These are phyloP conservation scores for Chaetomiaceae sp. DNA, from an alignment of 2,329 filamentous ascomycete genomes.

Conservation along the genomic window DNA sequence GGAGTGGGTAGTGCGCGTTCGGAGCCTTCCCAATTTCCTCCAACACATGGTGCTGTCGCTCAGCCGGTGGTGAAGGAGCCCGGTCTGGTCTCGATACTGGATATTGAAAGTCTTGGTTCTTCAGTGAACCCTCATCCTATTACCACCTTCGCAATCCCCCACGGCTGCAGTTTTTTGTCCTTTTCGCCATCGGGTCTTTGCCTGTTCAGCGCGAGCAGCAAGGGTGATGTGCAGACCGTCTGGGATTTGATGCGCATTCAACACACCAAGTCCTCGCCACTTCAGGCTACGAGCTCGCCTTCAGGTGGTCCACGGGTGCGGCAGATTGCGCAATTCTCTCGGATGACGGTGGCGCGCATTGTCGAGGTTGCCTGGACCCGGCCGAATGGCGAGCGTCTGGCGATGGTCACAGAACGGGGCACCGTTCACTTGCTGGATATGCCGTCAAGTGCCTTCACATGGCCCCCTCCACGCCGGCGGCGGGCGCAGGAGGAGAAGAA, in stretches of 20 bases:
- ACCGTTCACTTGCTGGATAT: conserved; percentile 91
- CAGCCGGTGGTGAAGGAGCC: conserved; percentile 60
- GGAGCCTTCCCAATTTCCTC: conserved; percentile 61
- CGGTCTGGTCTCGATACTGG: conserved; percentile 69
- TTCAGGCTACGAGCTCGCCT: conserved; percentile 46
- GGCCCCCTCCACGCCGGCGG: conserved; percentile 69
- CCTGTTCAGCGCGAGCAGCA: conserved; percentile 74
- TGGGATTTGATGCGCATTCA: conserved; percentile 72
- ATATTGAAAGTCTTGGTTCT: conserved; percentile 57
- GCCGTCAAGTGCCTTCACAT: conserved; percentile 75
- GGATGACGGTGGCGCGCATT: conserved; percentile 87
- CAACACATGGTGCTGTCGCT: conserved; percentile 64
- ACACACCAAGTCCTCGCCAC: conserved; percentile 56
- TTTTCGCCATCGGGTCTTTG: conserved; percentile 70
- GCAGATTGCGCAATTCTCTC: conserved; percentile 81
- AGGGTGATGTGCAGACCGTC: conserved; percentile 77
- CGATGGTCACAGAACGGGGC: conserved; percentile 89
- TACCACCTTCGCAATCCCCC: conserved; percentile 64
- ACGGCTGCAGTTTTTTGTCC: conserved; percentile 76
- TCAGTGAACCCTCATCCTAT: conserved; percentile 56
- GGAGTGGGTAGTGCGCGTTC: conserved; percentile 28
- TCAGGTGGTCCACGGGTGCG: conserved; percentile 62
- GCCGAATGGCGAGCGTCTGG: conserved; percentile 75
- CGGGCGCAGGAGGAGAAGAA: conserved; percentile 42
- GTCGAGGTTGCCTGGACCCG: conserved; percentile 86